Conservation (phyloP, 257 asterid genomes). For the Solanum piurae region DNA sequence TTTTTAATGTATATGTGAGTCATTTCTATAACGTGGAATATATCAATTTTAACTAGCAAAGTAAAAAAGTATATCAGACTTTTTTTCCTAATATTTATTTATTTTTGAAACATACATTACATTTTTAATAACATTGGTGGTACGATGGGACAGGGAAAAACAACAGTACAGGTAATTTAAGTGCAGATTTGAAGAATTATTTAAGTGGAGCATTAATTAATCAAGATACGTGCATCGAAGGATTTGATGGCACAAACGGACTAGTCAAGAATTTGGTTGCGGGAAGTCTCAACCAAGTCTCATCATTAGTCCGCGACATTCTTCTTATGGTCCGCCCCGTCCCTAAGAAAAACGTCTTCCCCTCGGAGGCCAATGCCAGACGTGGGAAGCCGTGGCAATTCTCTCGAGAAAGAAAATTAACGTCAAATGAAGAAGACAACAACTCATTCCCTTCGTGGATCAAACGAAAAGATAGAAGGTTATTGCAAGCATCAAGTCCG, state of each 20-base stretch:
- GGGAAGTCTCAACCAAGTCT: slow-evolving; percentile 37
- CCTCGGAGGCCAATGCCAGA: neutral
- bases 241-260: slow-evolving; percentile 54
- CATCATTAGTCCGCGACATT: slow-evolving; percentile 31
- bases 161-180: slow-evolving; percentile 25
- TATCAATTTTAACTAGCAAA: too few relatives aligned
- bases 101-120: neutral
- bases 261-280: slow-evolving; percentile 32
- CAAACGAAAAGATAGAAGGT: slow-evolving; percentile 18
- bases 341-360: neutral
- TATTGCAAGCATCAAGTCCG: slow-evolving; percentile 14
- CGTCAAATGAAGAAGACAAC: neutral
- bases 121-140: neutral
- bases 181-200: slow-evolving; percentile 44
- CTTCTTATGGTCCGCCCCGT: slow-evolving; percentile 42
- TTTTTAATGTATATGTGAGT: neutral
- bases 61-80: too few relatives aligned
- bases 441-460: slow-evolving; percentile 40
- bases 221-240: slow-evolving; percentile 46
- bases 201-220: slow-evolving; percentile 40
- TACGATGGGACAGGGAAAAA: slow-evolving; percentile 16
- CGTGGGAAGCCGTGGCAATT: neutral
- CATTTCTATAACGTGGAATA: neutral
- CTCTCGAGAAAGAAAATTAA: slow-evolving; percentile 28
- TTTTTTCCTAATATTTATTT: neutral